These are phyloP conservation scores for Cyclotella baltica DNA, from an alignment of 108 stramenopile genomes.

Conservation along the genomic window DNA sequence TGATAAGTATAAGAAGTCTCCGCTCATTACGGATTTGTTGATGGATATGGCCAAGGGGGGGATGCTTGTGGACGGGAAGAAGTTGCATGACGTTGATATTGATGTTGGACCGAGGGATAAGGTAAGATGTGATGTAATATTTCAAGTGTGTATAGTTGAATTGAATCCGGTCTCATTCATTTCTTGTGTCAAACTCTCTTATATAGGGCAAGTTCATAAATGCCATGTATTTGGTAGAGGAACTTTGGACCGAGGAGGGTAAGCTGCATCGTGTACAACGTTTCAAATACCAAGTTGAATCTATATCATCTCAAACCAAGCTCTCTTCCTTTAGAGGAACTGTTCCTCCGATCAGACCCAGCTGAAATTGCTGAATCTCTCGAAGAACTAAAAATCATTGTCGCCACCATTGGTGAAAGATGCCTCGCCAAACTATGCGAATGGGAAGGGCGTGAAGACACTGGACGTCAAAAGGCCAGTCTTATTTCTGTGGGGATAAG, in stretches of 20 bases:
- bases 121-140: too few relatives aligned
- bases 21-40: constrained; percentile 33
- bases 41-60: constrained; percentile 31
- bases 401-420: constrained; percentile 28
- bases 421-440: constrained; percentile 48
- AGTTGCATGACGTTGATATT: constrained; percentile 3
- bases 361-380: constrained; percentile 37
- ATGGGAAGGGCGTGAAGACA: constrained; percentile 43
- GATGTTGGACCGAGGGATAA: constrained; percentile 23
- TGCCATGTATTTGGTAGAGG: constrained; percentile 39
- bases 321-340: constrained; percentile 2
- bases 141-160: too few relatives aligned
- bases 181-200: too few relatives aligned
- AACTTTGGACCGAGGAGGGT: constrained; percentile 49
- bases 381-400: constrained; percentile 45
- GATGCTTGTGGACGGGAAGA: constrained; percentile 23
- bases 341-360: constrained; percentile 37
- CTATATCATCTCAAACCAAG: neutral
- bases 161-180: too few relatives aligned
- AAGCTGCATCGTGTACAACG: too few relatives aligned
- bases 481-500: constrained; percentile 36
- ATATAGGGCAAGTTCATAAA: constrained; percentile 29
- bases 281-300: too few relatives aligned
- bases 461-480: constrained; percentile 40
- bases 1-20: constrained; percentile 21